Conservation (phyloP, 1,139 yeast species). For the Suhomyces coccinellae region DNA sequence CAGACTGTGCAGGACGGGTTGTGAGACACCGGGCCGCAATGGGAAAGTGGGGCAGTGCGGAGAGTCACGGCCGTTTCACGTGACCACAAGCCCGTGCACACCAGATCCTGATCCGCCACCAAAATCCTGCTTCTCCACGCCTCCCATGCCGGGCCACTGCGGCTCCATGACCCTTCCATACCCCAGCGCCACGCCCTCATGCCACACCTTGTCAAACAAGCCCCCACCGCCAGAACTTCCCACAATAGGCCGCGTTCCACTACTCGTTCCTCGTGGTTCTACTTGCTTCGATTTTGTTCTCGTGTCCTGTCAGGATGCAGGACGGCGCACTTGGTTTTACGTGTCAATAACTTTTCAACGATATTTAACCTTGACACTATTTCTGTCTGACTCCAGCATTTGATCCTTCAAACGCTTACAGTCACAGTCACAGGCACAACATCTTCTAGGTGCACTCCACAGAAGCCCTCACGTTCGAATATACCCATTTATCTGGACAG, state of each 20-base stretch:
- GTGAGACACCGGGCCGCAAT: not conserved
- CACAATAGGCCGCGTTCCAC: not conserved
- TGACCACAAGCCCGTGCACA: too few relatives aligned
- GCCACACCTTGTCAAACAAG: too few relatives aligned
- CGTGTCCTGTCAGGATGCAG: conserved; percentile 12
- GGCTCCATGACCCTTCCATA: too few relatives aligned
- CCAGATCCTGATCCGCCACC: too few relatives aligned
- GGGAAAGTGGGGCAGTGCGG: not conserved
- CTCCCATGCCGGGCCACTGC: too few relatives aligned
- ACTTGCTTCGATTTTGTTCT: conserved; percentile 10
- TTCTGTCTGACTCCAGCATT: conserved; percentile 2
- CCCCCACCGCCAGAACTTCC: too few relatives aligned
- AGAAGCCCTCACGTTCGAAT: not conserved
- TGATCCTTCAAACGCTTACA: conserved; percentile 3
- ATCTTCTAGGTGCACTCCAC: not conserved
- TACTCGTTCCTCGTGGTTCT: not conserved
- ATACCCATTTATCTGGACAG: not conserved
- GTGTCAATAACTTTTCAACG: conserved; percentile 14
- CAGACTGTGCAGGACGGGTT: not conserved
- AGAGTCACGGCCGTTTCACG: not conserved
- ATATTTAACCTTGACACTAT: conserved; percentile 3
- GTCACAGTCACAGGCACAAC: not conserved
- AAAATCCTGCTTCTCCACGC: too few relatives aligned
- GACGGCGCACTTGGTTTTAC: conserved; percentile 8
- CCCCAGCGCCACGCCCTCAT: too few relatives aligned